Evolutionary conservation across 139 green algal species (phyloP).

Genomic region (Chlorella sp.): DNA sequence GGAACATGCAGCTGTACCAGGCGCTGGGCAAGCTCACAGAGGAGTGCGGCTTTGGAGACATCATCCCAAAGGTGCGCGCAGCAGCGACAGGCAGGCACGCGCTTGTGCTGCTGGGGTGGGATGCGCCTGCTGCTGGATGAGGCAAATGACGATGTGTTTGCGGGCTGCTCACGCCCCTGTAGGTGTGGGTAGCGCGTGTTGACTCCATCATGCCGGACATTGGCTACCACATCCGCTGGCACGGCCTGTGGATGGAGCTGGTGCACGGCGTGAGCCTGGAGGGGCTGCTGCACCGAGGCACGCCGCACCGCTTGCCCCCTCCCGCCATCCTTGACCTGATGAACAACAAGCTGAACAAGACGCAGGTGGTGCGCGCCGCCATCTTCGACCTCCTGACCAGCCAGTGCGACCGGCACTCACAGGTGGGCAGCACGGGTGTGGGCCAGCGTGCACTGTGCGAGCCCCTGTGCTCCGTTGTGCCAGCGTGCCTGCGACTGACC

Average conservation of each 20-base stretch:
- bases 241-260: slow-evolving; percentile 43
- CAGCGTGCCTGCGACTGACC: not conserved
- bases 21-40: slow-evolving; percentile 21
- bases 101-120: not conserved
- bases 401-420: slow-evolving; percentile 49
- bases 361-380: slow-evolving; percentile 32
- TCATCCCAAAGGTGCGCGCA: slow-evolving; percentile 8
- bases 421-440: slow-evolving; percentile 4
- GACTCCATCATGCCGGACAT: slow-evolving; percentile 9
- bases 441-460: not conserved
- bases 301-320: not conserved
- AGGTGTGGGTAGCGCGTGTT: slow-evolving; percentile 22
- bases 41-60: slow-evolving; percentile 36
- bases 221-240: slow-evolving; percentile 28
- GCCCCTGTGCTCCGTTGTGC: not conserved
- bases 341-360: slow-evolving; percentile 41
- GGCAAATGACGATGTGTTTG: not conserved
- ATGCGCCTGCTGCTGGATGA: not conserved
- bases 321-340: slow-evolving; percentile 31
- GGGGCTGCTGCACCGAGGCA: slow-evolving; percentile 35
- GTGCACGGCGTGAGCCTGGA: slow-evolving; percentile 38
- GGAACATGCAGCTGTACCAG: slow-evolving; percentile 27
- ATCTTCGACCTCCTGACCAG: slow-evolving; percentile 56
- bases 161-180: not conserved
- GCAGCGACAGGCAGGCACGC: not conserved